Evolutionary conservation across 1,139 yeast species (phyloP).

Genomic region (Candida sojae): DNA sequence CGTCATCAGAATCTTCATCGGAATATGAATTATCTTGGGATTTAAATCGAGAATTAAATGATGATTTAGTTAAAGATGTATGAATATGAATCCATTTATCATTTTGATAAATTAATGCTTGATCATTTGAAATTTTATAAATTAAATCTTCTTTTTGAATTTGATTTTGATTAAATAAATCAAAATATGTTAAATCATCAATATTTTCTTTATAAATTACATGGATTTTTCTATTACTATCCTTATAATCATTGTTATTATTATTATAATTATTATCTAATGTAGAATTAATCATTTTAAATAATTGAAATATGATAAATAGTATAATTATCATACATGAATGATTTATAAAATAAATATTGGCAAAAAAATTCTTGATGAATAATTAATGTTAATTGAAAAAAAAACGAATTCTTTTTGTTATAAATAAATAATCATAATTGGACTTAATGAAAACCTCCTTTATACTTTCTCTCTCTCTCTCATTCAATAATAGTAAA

Average conservation of each 20-base stretch:
- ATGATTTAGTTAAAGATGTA: not conserved
- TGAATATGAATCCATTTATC: conserved; percentile 5
- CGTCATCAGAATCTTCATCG: no score
- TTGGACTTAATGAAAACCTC: no score
- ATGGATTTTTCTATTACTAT: not conserved
- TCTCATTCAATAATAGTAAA: no score
- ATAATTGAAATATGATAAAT: not conserved
- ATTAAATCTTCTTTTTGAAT: not conserved
- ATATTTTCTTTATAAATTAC: not conserved
- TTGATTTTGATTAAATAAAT: not conserved
- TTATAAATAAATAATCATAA: no score
- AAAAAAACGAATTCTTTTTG: no score
- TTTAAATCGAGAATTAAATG: not conserved
- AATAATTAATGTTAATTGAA: no score
- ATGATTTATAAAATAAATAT: not conserved
- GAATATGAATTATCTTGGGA: not conserved
- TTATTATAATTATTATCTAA: not conserved
- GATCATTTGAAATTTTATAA: conserved; percentile 2
- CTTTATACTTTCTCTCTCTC: no score
- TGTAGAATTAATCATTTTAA: not conserved
- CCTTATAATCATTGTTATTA: no score
- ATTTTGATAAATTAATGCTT: conserved; percentile 2
- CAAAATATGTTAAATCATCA: conserved; percentile 1
- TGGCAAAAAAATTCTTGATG: no score
- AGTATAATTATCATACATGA: conserved; percentile 1